phyloP scores from a whole-genome alignment of 768 basidiomycete species.

The Erythrobasidium yunnanense region DNA sequence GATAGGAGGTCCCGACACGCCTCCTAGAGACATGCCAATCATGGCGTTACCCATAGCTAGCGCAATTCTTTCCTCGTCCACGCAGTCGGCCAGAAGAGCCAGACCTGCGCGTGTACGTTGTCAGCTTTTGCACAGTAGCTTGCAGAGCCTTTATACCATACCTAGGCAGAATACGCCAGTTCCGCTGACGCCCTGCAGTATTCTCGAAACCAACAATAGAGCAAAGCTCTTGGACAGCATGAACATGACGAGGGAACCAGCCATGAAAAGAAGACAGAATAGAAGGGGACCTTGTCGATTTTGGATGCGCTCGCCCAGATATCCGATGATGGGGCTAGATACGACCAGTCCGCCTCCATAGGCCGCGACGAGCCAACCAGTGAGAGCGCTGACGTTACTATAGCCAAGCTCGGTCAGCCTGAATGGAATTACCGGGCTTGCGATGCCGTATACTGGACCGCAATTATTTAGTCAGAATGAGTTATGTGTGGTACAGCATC shows the following conservation, averaged over 20 bases:
- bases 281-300: conserved; percentile 30
- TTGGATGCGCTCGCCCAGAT: conserved; percentile 29
- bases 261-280: conserved; percentile 34
- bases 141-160: too few relatives aligned
- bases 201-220: conserved; percentile 28
- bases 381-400: conserved; percentile 29
- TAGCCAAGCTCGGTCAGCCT: conserved; percentile 33
- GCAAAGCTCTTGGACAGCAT: conserved; percentile 30
- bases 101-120: too few relatives aligned
- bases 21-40: conserved; percentile 7
- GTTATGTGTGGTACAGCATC: neutral
- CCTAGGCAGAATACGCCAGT: conserved; percentile 9
- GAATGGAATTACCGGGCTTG: conserved; percentile 36
- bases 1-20: conserved; percentile 11
- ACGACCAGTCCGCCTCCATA: conserved; percentile 34
- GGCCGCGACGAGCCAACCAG: conserved; percentile 35
- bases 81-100: conserved; percentile 19
- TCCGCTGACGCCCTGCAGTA: conserved; percentile 30
- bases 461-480: neutral
- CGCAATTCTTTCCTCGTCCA: conserved; percentile 13
- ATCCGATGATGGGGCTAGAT: conserved; percentile 25
- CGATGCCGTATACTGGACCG: conserved; percentile 22
- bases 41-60: conserved; percentile 10
- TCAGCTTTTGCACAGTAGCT: too few relatives aligned
- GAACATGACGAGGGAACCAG: conserved; percentile 33